Conservation (phyloP, 2,329 filamentous ascomycete species). For the Aspergillus unguis region DNA sequence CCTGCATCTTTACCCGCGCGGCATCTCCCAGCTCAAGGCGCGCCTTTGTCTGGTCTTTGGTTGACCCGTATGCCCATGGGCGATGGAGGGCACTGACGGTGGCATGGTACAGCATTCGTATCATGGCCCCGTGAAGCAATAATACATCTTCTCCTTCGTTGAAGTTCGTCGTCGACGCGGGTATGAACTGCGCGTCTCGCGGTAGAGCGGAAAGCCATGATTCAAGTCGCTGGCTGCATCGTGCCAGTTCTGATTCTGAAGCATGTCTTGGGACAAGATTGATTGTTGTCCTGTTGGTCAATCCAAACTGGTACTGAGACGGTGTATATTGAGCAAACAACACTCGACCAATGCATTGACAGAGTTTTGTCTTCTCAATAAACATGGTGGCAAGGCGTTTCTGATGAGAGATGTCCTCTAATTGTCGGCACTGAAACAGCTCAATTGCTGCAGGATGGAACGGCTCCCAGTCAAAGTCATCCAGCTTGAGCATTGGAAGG, state of each 20-base stretch:
- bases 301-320: slow-evolving; percentile 68
- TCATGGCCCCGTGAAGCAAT: slow-evolving; percentile 69
- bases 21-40: slow-evolving; percentile 62
- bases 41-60: slow-evolving; percentile 40
- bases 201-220: slow-evolving; percentile 70
- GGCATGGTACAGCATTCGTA: slow-evolving; percentile 88
- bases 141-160: slow-evolving; percentile 48
- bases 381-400: slow-evolving; percentile 76
- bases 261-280: slow-evolving; percentile 82
- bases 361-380: slow-evolving; percentile 82
- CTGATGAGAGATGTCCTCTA: slow-evolving; percentile 69
- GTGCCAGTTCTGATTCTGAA: slow-evolving; percentile 69
- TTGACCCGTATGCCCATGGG: slow-evolving; percentile 71
- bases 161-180: slow-evolving; percentile 59
- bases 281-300: slow-evolving; percentile 67
- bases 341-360: slow-evolving; percentile 79
- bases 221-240: slow-evolving; percentile 71
- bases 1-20: slow-evolving; percentile 74
- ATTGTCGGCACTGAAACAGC: slow-evolving; percentile 63
- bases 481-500: slow-evolving; percentile 76
- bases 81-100: slow-evolving; percentile 85
- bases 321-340: slow-evolving; percentile 85
- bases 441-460: slow-evolving; percentile 64
- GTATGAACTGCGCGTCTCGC: slow-evolving; percentile 63
- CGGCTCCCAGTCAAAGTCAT: slow-evolving; percentile 72